phyloP scores from a whole-genome alignment of 73 alveolate species.

The Paramecium caudatum region DNA sequence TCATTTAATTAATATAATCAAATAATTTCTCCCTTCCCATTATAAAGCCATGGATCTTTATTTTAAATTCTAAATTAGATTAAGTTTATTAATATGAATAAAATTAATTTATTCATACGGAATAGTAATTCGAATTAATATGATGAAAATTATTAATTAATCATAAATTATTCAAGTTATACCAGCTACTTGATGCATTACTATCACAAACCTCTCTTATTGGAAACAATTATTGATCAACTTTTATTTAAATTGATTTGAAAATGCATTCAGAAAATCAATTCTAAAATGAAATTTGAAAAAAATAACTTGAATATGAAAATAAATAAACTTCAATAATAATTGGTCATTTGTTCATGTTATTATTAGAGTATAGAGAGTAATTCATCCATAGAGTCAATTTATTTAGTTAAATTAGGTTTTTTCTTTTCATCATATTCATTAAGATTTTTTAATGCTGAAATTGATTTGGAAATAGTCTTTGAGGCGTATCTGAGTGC shows the following conservation, averaged over 20 bases:
- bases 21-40: background rate
- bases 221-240: background rate
- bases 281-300: too few species aligned
- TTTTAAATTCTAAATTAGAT: constrained; percentile 28
- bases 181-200: background rate
- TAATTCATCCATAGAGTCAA: too few species aligned
- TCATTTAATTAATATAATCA: background rate
- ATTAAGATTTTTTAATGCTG: background rate
- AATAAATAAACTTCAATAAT: too few species aligned
- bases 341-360: too few species aligned
- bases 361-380: too few species aligned
- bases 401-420: background rate
- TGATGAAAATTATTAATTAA: background rate
- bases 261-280: background rate
- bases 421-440: background rate
- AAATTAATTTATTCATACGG: background rate
- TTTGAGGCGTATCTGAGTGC: background rate
- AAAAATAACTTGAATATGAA: too few species aligned
- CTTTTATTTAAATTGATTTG: background rate
- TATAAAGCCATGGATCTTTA: background rate
- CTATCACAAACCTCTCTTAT: background rate
- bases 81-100: constrained; percentile 1
- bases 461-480: background rate
- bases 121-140: constrained; percentile 15
- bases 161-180: background rate